These are phyloP conservation scores for Cryptococcus deneoformans DNA, from an alignment of 1,284 basidiomycete species.

Conservation along the genomic window DNA sequence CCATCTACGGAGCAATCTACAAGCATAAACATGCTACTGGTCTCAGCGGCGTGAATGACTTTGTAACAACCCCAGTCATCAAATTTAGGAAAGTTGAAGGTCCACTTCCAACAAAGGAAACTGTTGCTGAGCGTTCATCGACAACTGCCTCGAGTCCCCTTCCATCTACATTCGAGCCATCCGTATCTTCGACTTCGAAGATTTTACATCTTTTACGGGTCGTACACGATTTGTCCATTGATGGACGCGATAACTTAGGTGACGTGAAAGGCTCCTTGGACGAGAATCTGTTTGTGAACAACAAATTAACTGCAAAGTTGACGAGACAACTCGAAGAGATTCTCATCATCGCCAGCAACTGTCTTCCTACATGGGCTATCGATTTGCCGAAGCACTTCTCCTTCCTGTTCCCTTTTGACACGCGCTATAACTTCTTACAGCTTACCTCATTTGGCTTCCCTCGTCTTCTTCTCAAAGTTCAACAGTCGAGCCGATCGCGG, in stretches of 20 bases:
- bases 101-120: slow-evolving; percentile 56
- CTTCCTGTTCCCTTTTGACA: slow-evolving; percentile 98
- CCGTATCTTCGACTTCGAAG: slow-evolving; percentile 78
- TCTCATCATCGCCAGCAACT: slow-evolving; percentile 97
- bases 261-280: slow-evolving; percentile 50
- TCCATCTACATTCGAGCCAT: slow-evolving; percentile 70
- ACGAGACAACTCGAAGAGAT: slow-evolving; percentile 98
- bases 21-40: slow-evolving; percentile 14
- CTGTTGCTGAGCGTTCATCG: slow-evolving; percentile 34
- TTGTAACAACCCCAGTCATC: slow-evolving; percentile 51
- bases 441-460: slow-evolving; percentile 97
- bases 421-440: slow-evolving; percentile 93
- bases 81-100: slow-evolving; percentile 91
- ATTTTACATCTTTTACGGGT: slow-evolving; percentile 87
- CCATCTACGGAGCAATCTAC: slow-evolving; percentile 94
- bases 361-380: slow-evolving; percentile 93
- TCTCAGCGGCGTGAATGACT: slow-evolving; percentile 9
- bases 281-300: slow-evolving; percentile 90
- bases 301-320: slow-evolving; percentile 96
- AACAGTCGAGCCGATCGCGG: slow-evolving; percentile 75
- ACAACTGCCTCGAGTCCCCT: slow-evolving; percentile 42
- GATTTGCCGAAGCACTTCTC: slow-evolving; percentile 93
- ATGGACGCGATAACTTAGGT: slow-evolving; percentile 30
- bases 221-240: slow-evolving; percentile 72
- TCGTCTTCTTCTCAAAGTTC: slow-evolving; percentile 84